These are phyloP conservation scores for Paecilomyces sp. DNA, from an alignment of 2,329 filamentous ascomycete genomes.

Conservation along the genomic window DNA sequence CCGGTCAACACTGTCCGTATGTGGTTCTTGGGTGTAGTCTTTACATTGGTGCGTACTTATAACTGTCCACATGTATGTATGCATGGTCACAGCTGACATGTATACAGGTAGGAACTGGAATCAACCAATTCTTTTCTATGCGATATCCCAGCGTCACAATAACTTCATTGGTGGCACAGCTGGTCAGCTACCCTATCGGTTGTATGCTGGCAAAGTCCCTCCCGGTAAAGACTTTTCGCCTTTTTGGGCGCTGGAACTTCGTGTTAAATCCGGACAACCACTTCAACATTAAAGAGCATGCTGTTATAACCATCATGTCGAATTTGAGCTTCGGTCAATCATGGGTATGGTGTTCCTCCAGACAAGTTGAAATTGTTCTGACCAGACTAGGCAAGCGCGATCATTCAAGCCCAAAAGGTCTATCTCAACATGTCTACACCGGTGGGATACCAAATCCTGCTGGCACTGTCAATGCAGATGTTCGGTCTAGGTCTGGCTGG, in stretches of 20 bases:
- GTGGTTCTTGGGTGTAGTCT: conserved; percentile 39
- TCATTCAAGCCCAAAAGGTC: conserved; percentile 32
- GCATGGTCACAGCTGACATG: neutral
- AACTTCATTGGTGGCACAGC: conserved; percentile 39
- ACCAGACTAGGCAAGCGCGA: conserved; percentile 33
- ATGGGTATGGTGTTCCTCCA: conserved; percentile 7
- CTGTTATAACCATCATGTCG: conserved; percentile 41
- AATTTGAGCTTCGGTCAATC: conserved; percentile 40
- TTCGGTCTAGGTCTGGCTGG: conserved; percentile 34
- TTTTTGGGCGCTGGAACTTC: conserved; percentile 11
- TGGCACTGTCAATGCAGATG: conserved; percentile 30
- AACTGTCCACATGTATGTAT: conserved; percentile 28
- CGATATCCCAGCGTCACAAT: conserved; percentile 42
- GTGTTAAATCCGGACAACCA: conserved; percentile 34
- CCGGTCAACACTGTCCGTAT: conserved; percentile 26
- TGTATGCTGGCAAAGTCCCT: conserved; percentile 32
- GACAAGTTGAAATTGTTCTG: conserved; percentile 11
- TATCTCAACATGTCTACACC: conserved; percentile 32
- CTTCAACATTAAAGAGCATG: conserved; percentile 44
- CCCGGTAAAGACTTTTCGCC: conserved; percentile 24
- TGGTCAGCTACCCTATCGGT: conserved; percentile 39
- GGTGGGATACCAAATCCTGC: conserved; percentile 29
- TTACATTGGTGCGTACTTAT: conserved; percentile 8
- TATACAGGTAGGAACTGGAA: conserved; percentile 32
- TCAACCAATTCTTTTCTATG: conserved; percentile 43